phyloP scores from a whole-genome alignment of 2,329 filamentous ascomycete genomes.

The Penicillium aurantiogriseum region DNA sequence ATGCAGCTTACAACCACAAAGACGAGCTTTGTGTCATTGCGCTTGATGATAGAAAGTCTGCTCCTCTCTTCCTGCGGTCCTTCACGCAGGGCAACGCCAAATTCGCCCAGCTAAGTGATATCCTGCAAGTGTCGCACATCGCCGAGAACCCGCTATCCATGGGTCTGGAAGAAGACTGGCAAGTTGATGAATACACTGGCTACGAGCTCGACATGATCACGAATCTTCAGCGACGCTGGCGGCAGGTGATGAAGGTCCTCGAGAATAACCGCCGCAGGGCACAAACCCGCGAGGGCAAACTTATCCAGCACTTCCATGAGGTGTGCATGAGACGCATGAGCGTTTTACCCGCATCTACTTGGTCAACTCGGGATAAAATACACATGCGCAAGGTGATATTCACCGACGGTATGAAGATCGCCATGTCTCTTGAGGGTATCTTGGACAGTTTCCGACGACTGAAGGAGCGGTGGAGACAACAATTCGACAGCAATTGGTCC shows the following conservation, averaged over 20 bases:
- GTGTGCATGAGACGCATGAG: not conserved
- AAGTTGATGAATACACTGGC: slow-evolving; percentile 4
- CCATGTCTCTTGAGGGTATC: not conserved
- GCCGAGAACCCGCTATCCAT: not conserved
- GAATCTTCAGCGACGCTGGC: slow-evolving; percentile 15
- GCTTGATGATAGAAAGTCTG: slow-evolving; percentile 9
- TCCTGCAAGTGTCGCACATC: not conserved
- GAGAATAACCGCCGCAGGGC: not conserved
- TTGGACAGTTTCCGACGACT: not conserved
- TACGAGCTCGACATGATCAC: slow-evolving; percentile 7
- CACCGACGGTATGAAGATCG: slow-evolving; percentile 9
- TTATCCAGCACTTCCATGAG: not conserved
- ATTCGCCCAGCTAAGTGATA: slow-evolving; percentile 1
- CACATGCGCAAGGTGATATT: slow-evolving; percentile 13
- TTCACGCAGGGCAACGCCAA: slow-evolving; percentile 2
- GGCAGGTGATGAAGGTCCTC: slow-evolving; percentile 2
- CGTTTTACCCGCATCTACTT: not conserved
- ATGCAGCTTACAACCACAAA: slow-evolving; percentile 11
- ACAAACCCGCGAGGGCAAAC: slow-evolving; percentile 1
- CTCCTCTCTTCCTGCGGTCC: slow-evolving; percentile 1
- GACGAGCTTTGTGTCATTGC: slow-evolving; percentile 13
- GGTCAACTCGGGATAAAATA: slow-evolving; percentile 5
- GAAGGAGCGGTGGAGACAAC: slow-evolving; percentile 2
- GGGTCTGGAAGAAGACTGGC: not conserved
- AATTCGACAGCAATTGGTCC: not conserved